phyloP scores from a whole-genome alignment of 202 grass and related monocot species.

The Musa balbisiana region DNA sequence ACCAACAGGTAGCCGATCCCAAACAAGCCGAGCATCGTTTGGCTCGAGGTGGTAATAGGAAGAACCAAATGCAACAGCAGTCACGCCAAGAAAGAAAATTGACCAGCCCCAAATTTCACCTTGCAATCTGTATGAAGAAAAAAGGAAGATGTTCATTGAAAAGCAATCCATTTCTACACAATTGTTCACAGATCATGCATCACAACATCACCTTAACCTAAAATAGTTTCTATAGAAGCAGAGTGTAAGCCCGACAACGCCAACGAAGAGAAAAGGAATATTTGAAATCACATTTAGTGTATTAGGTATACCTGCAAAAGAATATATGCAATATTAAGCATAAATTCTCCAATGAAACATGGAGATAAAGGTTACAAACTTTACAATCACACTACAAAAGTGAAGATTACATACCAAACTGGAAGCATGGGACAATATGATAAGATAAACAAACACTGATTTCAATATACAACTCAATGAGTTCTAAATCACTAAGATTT shows the following conservation, averaged over 20 bases:
- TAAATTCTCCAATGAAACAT: background rate
- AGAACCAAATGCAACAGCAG: constrained; percentile 64
- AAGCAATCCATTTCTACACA: background rate
- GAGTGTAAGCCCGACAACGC: constrained; percentile 48
- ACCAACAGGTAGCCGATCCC: constrained; percentile 84
- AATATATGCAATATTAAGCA: background rate
- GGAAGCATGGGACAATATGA: background rate
- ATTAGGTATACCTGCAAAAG: constrained; percentile 63
- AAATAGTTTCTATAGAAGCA: constrained; percentile 75
- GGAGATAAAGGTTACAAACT: background rate
- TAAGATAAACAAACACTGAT: background rate
- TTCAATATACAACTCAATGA: background rate
- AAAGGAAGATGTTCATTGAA: background rate
- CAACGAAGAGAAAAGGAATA: constrained; percentile 79
- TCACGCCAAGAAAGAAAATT: constrained; percentile 61
- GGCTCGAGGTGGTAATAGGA: constrained; percentile 89
- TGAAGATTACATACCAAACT: background rate
- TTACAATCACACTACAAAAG: background rate
- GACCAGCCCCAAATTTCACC: constrained; percentile 82
- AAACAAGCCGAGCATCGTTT: constrained; percentile 63
- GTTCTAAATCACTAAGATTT: background rate
- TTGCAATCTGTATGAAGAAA: constrained; percentile 43
- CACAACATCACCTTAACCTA: constrained; percentile 47
- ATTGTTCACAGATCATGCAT: background rate
- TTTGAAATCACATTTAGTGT: constrained; percentile 87